Base-by-base conservation (phyloP, 1,139 yeast genomes). In the Sugiyamaella neomexicana region DNA sequence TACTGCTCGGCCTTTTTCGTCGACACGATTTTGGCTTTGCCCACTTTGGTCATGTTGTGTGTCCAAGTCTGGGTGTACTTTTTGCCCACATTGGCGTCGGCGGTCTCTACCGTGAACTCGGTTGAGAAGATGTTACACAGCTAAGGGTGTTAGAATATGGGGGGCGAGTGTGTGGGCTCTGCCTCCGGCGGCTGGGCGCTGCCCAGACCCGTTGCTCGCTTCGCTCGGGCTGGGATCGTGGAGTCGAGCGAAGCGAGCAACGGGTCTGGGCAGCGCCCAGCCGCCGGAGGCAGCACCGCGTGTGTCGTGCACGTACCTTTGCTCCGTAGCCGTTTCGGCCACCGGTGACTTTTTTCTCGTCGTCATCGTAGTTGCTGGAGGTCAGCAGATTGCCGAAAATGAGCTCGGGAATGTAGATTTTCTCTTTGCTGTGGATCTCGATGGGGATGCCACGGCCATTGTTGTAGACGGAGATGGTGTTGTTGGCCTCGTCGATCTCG, bases 301-400 rank as follows among this genome's bases (percentile, higher is more conserved):
- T 39, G 44, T 3, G 36, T 36, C 17, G 34, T 41, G 38, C 45
- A 31, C 50, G 44, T 58, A 63, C 76, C 69, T 95, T 95, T 48
- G 99, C 99, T 72, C 99, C 99, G 69, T 83, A 95, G 61, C 99
- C 99, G 69, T 95, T 95, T 77, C 99, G 83, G 72, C 99, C 99
- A 75, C 99, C 99, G 1, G 97, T 89, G 27, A 95, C 98, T 70
- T 95, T 95, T 73, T 88, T 89, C 67, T 93, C 87, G 61, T 93
- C 83, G 68, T 95, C 99, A 68, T 95, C 97, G 70, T 95, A 95
- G 71, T 95, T 95, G 34, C 97, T 89, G 1, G 98, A 91, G 0
- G 99, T 95, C 64, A 95, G 80, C 60, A 95, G 80, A 67, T 93
- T 90, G 56, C 99, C 99, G 71, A 95, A 95, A 65, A 95, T 95